These are phyloP conservation scores for Pichia sp. DNA, from an alignment of 1,139 yeast species.

Conservation along the genomic window DNA sequence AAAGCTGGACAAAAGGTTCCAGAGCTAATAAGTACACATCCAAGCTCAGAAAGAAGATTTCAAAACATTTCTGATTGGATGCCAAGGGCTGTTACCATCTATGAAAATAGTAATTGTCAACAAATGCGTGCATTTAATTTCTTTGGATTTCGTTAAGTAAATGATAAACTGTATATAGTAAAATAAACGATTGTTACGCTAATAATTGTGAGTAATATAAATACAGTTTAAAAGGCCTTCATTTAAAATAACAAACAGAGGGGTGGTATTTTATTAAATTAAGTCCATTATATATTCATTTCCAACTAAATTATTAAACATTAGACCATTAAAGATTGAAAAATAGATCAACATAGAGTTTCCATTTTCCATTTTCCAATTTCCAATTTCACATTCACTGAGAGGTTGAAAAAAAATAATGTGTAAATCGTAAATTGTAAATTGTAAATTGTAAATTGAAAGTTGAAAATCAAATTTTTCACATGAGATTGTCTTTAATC, in stretches of 20 bases:
- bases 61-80: constrained; percentile 65
- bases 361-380: too few species aligned
- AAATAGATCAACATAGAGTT: too few species aligned
- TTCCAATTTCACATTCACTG: neutral
- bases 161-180: neutral
- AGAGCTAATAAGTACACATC: constrained; percentile 85
- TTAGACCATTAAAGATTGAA: too few species aligned
- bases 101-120: constrained; percentile 34
- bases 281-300: too few species aligned
- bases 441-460: neutral
- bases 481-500: neutral
- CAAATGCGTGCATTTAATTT: neutral
- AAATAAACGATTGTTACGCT: neutral
- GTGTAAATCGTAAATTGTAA: too few species aligned
- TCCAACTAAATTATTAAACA: too few species aligned
- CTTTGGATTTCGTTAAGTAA: neutral
- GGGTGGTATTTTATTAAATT: too few species aligned
- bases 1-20: constrained; percentile 33
- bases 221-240: too few species aligned
- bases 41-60: constrained; percentile 70
- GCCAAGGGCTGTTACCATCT: constrained; percentile 52
- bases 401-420: too few species aligned
- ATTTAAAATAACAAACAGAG: too few species aligned
- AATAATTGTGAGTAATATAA: neutral
- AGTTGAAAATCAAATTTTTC: neutral